phyloP scores from a whole-genome alignment of 371 early-diverging fungal species.

The Circinella umbellata region DNA sequence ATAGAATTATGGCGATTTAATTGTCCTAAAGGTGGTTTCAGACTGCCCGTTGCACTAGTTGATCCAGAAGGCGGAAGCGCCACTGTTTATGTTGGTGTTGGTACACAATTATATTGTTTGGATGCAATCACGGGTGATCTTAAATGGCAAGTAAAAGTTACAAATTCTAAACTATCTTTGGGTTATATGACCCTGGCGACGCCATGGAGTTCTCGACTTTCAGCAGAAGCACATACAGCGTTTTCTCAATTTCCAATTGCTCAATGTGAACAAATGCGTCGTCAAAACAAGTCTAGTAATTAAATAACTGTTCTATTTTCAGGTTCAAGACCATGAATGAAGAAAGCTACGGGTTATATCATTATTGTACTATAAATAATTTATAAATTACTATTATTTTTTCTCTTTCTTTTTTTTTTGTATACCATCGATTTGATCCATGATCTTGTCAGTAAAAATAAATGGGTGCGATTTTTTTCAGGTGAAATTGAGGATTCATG shows the following conservation, averaged over 20 bases:
- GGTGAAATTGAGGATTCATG: no score
- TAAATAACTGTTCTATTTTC: background rate
- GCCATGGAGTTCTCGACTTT: conserved; percentile 40
- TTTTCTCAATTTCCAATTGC: conserved; percentile 28
- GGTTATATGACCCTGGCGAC: conserved; percentile 42
- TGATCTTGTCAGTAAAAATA: no score
- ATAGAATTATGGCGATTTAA: conserved; percentile 34
- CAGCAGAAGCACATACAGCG: conserved; percentile 32
- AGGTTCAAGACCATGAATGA: no score
- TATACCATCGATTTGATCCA: no score
- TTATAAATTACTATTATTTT: no score
- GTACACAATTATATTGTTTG: conserved; percentile 34
- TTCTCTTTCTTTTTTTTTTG: no score
- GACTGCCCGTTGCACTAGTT: conserved; percentile 29
- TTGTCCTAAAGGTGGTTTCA: conserved; percentile 37
- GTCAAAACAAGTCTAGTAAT: background rate
- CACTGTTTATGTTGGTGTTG: conserved; percentile 33
- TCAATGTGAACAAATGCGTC: conserved; percentile 10
- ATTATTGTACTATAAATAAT: no score
- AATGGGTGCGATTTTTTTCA: no score
- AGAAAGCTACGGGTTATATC: no score
- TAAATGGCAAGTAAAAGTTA: conserved; percentile 29
- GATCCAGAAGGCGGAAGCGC: conserved; percentile 24
- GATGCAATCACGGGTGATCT: conserved; percentile 26
- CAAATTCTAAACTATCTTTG: conserved; percentile 23